Evolutionary conservation across 1,139 yeast species (phyloP).

Genomic region (Suhomyces choctaworum): DNA sequence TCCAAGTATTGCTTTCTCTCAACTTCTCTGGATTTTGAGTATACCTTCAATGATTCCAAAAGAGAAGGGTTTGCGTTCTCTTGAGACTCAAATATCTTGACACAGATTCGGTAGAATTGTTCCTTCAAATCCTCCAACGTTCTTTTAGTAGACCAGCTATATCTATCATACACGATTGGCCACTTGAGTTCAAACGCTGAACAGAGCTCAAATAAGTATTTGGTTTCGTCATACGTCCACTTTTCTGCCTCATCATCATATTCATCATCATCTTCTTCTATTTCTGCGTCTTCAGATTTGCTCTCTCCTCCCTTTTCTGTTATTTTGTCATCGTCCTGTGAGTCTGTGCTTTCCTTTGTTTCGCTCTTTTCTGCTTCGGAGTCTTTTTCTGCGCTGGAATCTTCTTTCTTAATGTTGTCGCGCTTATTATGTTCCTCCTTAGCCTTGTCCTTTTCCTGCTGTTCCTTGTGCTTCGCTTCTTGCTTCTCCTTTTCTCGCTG

Average conservation of each 20-base stretch:
- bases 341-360: constrained; percentile 2
- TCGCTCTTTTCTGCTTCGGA: constrained; percentile 6
- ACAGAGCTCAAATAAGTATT: constrained; percentile 71
- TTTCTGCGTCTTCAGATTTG: constrained; percentile 2
- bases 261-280: constrained; percentile 4
- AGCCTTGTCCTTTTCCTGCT: constrained; percentile 15
- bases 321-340: constrained; percentile 5
- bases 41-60: constrained; percentile 53
- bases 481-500: constrained; percentile 27
- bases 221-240: constrained; percentile 83
- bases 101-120: constrained; percentile 60
- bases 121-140: constrained; percentile 78
- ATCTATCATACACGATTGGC: constrained; percentile 82
- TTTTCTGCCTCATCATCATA: constrained; percentile 15
- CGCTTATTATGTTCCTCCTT: constrained; percentile 12
- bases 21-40: constrained; percentile 64
- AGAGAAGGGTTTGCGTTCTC: constrained; percentile 48
- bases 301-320: constrained; percentile 2
- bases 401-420: constrained; percentile 5
- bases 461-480: constrained; percentile 15
- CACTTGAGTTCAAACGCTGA: constrained; percentile 78
- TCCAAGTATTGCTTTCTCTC: constrained; percentile 81
- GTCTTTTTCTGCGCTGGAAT: constrained; percentile 4
- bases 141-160: constrained; percentile 41
- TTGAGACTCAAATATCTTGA: constrained; percentile 46